Percentiles rank a stretch among this genome's conserved stretches.
phyloP scores from a whole-genome alignment of 768 basidiomycete species.

The Pleurotus tuber-regium region DNA sequence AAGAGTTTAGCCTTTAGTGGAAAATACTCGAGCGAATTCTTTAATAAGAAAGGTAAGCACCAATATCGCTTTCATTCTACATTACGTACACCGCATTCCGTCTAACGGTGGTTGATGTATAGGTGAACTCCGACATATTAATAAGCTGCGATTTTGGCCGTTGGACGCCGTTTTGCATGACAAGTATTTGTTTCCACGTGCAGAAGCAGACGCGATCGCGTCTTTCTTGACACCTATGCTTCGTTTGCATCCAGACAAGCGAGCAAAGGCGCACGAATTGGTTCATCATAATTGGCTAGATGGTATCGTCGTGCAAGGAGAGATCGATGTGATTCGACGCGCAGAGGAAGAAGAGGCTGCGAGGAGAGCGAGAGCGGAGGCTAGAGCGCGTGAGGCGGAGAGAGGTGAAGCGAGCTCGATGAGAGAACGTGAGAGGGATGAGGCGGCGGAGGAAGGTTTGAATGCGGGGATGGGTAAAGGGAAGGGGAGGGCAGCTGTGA shows the following conservation, averaged over 20 bases:
- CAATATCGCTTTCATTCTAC: too few species aligned
- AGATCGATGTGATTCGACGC: conserved; percentile 75
- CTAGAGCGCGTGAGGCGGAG: conserved; percentile 27
- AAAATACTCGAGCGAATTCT: conserved; percentile 93
- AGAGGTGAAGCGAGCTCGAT: conserved; percentile 10
- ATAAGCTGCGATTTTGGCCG: conserved; percentile 92
- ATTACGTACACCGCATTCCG: too few species aligned
- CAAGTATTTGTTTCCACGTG: conserved; percentile 90
- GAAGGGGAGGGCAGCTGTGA: conserved; percentile 6
- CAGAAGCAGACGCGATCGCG: conserved; percentile 78
- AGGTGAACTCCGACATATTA: conserved; percentile 90
- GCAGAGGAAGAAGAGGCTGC: conserved; percentile 53
- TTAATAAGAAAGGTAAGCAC: conserved; percentile 92
- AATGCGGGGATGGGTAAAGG: background rate
- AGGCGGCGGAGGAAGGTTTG: background rate
- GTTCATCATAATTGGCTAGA: conserved; percentile 87
- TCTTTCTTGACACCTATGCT: conserved; percentile 90
- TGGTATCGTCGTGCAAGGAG: conserved; percentile 83
- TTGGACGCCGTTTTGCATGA: conserved; percentile 80
- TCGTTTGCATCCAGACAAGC: conserved; percentile 80
- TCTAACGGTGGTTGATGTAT: background rate
- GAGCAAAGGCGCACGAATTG: conserved; percentile 86
- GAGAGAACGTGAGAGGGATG: background rate
- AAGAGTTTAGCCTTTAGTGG: conserved; percentile 81
- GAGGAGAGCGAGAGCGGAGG: conserved; percentile 43